Evolutionary conservation across 2,329 filamentous ascomycete genomes (phyloP).

Genomic region (Trematosphaeria pertusa): DNA sequence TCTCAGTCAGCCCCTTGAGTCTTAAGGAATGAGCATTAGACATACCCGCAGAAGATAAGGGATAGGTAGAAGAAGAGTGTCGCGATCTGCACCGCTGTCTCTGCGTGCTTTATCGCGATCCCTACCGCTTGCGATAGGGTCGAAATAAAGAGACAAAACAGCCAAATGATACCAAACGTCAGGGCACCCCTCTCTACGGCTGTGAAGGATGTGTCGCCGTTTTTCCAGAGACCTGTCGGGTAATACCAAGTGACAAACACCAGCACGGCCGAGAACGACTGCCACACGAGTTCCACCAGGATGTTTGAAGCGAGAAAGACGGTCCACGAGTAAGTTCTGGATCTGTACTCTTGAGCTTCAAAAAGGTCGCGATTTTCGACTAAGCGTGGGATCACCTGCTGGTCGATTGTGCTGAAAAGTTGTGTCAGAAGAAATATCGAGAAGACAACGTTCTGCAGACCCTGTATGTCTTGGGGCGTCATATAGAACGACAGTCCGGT

Average conservation of each 20-base stretch:
- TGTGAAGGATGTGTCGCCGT: conserved; percentile 18
- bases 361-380: conserved; percentile 7
- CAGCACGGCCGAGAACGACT: conserved; percentile 8
- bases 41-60: conserved; percentile 67
- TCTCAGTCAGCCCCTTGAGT: conserved; percentile 28
- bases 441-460: conserved; percentile 32
- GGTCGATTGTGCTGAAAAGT: conserved; percentile 27
- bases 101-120: conserved; percentile 72
- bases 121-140: conserved; percentile 75
- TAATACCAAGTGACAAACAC: conserved; percentile 17
- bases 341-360: conserved; percentile 17
- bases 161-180: conserved; percentile 8
- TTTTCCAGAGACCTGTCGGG: conserved; percentile 13
- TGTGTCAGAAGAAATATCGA: conserved; percentile 29
- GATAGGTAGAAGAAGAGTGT: conserved; percentile 63
- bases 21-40: not conserved
- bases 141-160: conserved; percentile 13
- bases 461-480: conserved; percentile 23
- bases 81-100: conserved; percentile 72
- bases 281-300: conserved; percentile 12
- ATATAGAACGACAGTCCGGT: conserved; percentile 68
- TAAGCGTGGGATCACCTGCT: conserved; percentile 21
- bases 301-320: conserved; percentile 57
- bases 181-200: conserved; percentile 3
- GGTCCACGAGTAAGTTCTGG: conserved; percentile 18